Conservation (phyloP, 1,284 basidiomycete species). For the Cronartium quercuum region DNA sequence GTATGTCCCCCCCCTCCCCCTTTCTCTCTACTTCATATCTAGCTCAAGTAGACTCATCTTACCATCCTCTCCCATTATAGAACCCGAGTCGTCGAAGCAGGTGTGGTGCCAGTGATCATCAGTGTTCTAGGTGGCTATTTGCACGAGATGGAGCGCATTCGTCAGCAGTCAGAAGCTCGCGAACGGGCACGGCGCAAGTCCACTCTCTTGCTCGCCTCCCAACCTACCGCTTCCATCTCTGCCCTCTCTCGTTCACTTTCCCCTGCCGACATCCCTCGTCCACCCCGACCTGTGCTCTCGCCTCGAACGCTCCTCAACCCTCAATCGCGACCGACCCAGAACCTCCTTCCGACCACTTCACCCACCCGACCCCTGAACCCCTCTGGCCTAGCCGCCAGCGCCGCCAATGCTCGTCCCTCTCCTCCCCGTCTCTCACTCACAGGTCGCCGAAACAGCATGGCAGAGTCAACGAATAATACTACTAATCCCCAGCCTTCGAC, state of each 20-base stretch:
- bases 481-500: background rate
- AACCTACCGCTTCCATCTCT: slow-evolving; percentile 22
- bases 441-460: background rate
- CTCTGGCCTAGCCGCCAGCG: slow-evolving; percentile 38
- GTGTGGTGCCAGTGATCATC: slow-evolving; percentile 87
- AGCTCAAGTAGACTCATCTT: background rate
- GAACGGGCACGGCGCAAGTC: slow-evolving; percentile 25
- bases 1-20: background rate
- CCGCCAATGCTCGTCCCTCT: slow-evolving; percentile 21
- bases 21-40: background rate
- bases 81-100: slow-evolving; percentile 88
- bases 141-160: slow-evolving; percentile 52
- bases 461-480: background rate
- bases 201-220: slow-evolving; percentile 47
- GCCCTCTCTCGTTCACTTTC: slow-evolving; percentile 13
- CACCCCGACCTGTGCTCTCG: slow-evolving; percentile 32
- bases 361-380: slow-evolving; percentile 3
- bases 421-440: slow-evolving; percentile 7
- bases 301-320: slow-evolving; percentile 39
- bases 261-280: slow-evolving; percentile 13
- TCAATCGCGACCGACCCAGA: slow-evolving; percentile 24
- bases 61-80: slow-evolving; percentile 56
- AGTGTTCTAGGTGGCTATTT: slow-evolving; percentile 81
- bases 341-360: slow-evolving; percentile 5
- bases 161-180: slow-evolving; percentile 40